Base-by-base conservation (phyloP, 106 monocot species). In the Alisma plantagoaquatica region DNA sequence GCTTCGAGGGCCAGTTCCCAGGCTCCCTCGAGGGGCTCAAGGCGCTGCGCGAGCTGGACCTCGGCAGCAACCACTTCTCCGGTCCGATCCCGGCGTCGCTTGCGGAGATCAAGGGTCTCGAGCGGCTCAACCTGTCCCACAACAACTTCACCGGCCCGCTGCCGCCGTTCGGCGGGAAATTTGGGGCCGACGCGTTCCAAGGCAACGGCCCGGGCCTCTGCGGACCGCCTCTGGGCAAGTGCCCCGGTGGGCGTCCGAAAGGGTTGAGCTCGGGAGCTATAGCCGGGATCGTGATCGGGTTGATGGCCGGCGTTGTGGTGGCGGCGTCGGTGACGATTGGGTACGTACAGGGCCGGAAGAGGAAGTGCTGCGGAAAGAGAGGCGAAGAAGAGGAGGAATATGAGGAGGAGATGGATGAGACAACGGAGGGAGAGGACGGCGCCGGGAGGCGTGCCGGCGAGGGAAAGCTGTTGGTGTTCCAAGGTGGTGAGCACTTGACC, bases 401-500 rank as follows among this genome's bases (percentile, higher is more conserved):
- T 38, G 72, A 71, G 29, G 26, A 46, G 18, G 79, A 70, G 32
- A 67, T 64, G 28, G 63, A 66, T 9, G 66, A n/a, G n/a, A n/a
- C n/a, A n/a, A n/a, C n/a, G n/a, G n/a, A n/a, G n/a, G n/a, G n/a
- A n/a, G n/a, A n/a, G n/a, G n/a, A n/a, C n/a, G n/a, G n/a, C n/a
- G n/a, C n/a, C n/a, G n/a, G n/a, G n/a, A n/a, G n/a, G n/a, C n/a
- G 51, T 9, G 64, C 52, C 14, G 70, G 43, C 0, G 87, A 84
- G 9, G 87, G 87, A 23, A 77, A 68, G 70, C 62, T 94, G 41
- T 53, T 87, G 23, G 75, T 94, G 16, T 94, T 94, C 43, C 67
- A 80, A 30, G 93, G 93, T 12, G 85, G 85, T 0, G 91, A 92
- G 68, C 91, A 92, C 27, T 45, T 93, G 25, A 87, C 83, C 2